These are phyloP conservation scores for Galerina marginata DNA, from an alignment of 768 basidiomycete genomes.

Conservation along the genomic window DNA sequence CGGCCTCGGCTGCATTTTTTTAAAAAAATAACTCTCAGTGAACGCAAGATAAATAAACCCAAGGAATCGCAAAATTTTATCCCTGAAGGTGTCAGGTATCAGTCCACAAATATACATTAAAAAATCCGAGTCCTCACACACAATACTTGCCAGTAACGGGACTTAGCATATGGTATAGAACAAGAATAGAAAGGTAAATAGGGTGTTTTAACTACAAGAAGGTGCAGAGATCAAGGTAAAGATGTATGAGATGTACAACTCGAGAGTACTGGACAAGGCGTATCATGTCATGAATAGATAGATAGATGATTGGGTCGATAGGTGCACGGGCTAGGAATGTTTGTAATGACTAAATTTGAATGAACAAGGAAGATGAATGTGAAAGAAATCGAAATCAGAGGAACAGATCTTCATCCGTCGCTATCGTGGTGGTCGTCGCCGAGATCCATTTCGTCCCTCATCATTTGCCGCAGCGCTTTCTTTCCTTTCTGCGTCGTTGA, in stretches of 20 bases:
- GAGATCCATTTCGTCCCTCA: constrained; percentile 42
- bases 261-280: constrained; percentile 21
- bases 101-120: background rate
- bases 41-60: no score
- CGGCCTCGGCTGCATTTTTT: no score
- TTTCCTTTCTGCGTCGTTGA: background rate
- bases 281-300: constrained; percentile 19
- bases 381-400: background rate
- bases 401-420: constrained; percentile 3
- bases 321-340: constrained; percentile 7
- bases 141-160: background rate
- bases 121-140: background rate
- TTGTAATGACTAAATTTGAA: background rate
- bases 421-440: constrained; percentile 25
- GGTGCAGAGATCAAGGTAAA: constrained; percentile 10
- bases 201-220: constrained; percentile 12
- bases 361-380: background rate
- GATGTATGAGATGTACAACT: constrained; percentile 22
- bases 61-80: no score
- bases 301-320: constrained; percentile 10
- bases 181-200: constrained; percentile 5
- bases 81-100: no score
- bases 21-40: no score
- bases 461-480: constrained; percentile 14
- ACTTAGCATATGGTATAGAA: constrained; percentile 6